Conservation (phyloP, 306 rosid genomes). For the Phaseolus lunatus region DNA sequence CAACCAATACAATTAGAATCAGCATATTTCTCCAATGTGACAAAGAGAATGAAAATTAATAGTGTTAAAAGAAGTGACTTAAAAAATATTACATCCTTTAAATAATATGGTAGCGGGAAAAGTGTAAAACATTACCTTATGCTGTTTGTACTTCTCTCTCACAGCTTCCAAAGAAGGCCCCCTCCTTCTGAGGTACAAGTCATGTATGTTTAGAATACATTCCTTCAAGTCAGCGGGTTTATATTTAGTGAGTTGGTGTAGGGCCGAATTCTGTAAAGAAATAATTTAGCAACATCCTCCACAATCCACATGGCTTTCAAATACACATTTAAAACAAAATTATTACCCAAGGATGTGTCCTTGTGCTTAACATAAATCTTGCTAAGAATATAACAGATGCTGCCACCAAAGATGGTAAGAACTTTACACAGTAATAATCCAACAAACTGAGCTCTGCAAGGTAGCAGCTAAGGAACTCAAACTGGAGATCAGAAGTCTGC, state of each 20-base stretch:
- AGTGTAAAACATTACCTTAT: constrained; percentile 61
- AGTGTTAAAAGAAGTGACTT: too few relatives aligned
- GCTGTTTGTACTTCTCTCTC: constrained; percentile 85
- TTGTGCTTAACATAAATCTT: constrained; percentile 66
- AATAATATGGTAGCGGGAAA: not conserved
- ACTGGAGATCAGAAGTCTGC: constrained; percentile 67
- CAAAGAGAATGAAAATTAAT: not conserved
- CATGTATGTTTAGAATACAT: constrained; percentile 68
- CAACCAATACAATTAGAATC: constrained; percentile 35
- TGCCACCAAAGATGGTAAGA: constrained; percentile 88
- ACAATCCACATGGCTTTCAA: not conserved
- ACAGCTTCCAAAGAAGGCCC: constrained; percentile 68
- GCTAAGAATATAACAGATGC: constrained; percentile 80
- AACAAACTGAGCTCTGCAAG: constrained; percentile 91
- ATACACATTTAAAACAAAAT: not conserved
- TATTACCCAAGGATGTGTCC: constrained; percentile 83
- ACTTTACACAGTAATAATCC: constrained; percentile 75
- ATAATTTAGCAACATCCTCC: constrained; percentile 31
- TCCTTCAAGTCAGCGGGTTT: constrained; percentile 66
- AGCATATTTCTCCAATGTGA: constrained; percentile 29
- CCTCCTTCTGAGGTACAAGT: constrained; percentile 77
- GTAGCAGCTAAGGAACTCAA: constrained; percentile 79
- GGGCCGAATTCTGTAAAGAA: constrained; percentile 54
- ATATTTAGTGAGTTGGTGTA: constrained; percentile 66
- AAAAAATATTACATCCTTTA: not conserved